Evolutionary conservation across 2,329 filamentous ascomycete genomes (phyloP), one percentile per base, ranked within the genome.

Genomic region (Cercospora citrullina): DNA sequence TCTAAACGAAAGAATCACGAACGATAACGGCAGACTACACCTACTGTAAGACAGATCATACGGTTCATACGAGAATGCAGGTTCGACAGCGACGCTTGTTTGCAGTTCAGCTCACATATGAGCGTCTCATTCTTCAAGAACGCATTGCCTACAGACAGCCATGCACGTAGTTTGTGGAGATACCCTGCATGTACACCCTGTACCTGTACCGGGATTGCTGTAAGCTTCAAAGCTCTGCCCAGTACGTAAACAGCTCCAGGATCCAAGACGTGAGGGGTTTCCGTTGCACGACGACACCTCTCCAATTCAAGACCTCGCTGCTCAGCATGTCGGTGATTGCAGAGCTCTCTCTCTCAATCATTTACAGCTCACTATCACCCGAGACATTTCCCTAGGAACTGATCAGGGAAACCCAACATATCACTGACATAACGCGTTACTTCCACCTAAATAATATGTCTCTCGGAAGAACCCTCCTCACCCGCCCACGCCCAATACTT

Each of bases 1-100:
- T 28, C 68, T 82, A 70, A 77, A 81, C 72, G 80, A 81, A 71
- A 72, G 76, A 53, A 80, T 82, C 53, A 74, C 76, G 9, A 81
- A 81, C 68, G 73, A 78, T 18, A 72, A 81, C 65, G 79, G 80
- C 4, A 71, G 76, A 45, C 69, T 81, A 72, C 71, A 73, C 23
- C 75, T 77, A 68, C 66, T 78, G 51, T 74, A 64, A 68, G 26
- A 55, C 9, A 21, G 42, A 36, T 21, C n/a, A 53, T n/a, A 14
- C 4, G 2, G 7, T 8, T 42, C 9, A 14, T 36, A 2, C 26
- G 18, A 36, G 31, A 45, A 26, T n/a, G 59, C 23, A 28, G n/a
- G n/a, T 31, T 28, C 3, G 21, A 18, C 26, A 28, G 30, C n/a
- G n/a, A n/a, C n/a, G n/a, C n/a, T n/a, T n/a, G n/a, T n/a, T n/a